Conservation (phyloP, 768 basidiomycete species). For the Scleroderma bovista region DNA sequence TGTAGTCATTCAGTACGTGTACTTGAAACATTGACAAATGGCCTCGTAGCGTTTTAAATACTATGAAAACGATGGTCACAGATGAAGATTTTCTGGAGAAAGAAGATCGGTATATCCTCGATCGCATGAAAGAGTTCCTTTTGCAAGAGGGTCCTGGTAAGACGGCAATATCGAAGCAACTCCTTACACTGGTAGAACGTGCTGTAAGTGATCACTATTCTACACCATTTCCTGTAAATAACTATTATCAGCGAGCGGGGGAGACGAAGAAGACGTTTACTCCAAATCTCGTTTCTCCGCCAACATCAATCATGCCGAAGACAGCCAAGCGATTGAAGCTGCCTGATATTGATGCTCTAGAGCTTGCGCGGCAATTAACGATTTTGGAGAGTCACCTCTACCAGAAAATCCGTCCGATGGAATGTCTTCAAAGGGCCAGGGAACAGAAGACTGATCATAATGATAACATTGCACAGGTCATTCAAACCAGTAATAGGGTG, state of each 20-base stretch:
- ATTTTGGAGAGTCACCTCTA: slow-evolving; percentile 85
- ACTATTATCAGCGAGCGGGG: slow-evolving; percentile 41
- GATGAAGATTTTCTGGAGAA: slow-evolving; percentile 82
- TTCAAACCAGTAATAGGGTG: slow-evolving; percentile 84
- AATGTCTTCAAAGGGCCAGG: slow-evolving; percentile 81
- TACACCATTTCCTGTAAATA: slow-evolving; percentile 9
- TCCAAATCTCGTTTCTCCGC: slow-evolving; percentile 55
- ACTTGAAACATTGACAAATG: slow-evolving; percentile 1
- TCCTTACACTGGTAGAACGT: slow-evolving; percentile 71
- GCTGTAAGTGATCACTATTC: slow-evolving; percentile 47
- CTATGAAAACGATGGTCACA: slow-evolving; percentile 82
- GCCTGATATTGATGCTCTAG: slow-evolving; percentile 80
- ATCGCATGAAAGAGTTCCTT: slow-evolving; percentile 77
- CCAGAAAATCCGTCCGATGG: slow-evolving; percentile 82
- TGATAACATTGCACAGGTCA: slow-evolving; percentile 84
- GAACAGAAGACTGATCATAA: slow-evolving; percentile 67
- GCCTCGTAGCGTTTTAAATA: slow-evolving; percentile 66
- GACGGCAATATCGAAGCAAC: slow-evolving; percentile 67
- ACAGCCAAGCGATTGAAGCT: slow-evolving; percentile 70
- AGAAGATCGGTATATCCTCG: slow-evolving; percentile 78
- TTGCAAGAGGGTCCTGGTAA: slow-evolving; percentile 57
- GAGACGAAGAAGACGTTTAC: slow-evolving; percentile 52
- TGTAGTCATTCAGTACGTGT: slow-evolving; percentile 18
- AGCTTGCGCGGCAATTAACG: slow-evolving; percentile 89
- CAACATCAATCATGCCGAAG: slow-evolving; percentile 72